Percentiles rank a stretch among this genome's conserved stretches.
Conservation (phyloP, 805 yeast species). For the Grigorovia yakushimaensis region DNA sequence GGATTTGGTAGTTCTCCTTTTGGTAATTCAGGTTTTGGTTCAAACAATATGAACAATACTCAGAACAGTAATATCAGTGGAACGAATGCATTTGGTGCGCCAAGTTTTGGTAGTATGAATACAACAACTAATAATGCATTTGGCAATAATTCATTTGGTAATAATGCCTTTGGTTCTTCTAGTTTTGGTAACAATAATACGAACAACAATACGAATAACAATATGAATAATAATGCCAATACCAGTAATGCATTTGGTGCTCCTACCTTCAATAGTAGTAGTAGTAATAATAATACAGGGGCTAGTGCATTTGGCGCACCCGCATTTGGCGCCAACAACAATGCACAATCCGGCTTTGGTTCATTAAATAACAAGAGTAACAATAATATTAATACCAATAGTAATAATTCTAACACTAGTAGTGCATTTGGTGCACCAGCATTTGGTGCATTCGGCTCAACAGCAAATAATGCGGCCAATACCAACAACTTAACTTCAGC, state of each 20-base stretch:
- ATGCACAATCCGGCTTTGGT: too few species aligned
- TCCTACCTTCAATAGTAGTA: too few species aligned
- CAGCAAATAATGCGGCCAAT: background rate
- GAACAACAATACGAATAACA: too few species aligned
- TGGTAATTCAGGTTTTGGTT: slow-evolving; percentile 1
- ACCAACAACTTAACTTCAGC: slow-evolving; percentile 4
- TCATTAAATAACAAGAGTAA: too few species aligned
- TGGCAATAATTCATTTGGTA: slow-evolving; percentile 11
- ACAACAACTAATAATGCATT: background rate
- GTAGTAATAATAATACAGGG: too few species aligned
- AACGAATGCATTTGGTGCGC: slow-evolving; percentile 4
- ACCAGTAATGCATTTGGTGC: slow-evolving; percentile 17
- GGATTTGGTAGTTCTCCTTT: slow-evolving; percentile 16
- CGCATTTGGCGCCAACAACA: too few species aligned
- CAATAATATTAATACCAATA: too few species aligned
- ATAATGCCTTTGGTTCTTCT: slow-evolving; percentile 14
- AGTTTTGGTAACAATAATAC: background rate
- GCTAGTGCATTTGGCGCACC: slow-evolving; percentile 13
- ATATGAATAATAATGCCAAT: too few species aligned
- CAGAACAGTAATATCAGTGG: slow-evolving; percentile 5
- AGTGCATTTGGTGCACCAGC: slow-evolving; percentile 17
- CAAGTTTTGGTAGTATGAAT: slow-evolving; percentile 16
- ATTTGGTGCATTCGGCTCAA: slow-evolving; percentile 16
- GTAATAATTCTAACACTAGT: slow-evolving; percentile 5
- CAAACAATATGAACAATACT: slow-evolving; percentile 4